A percentile compares a stretch with the other conserved stretches of the same genome.
phyloP scores from a whole-genome alignment of 169 alveolate genomes.

The Plasmodium relictum region DNA sequence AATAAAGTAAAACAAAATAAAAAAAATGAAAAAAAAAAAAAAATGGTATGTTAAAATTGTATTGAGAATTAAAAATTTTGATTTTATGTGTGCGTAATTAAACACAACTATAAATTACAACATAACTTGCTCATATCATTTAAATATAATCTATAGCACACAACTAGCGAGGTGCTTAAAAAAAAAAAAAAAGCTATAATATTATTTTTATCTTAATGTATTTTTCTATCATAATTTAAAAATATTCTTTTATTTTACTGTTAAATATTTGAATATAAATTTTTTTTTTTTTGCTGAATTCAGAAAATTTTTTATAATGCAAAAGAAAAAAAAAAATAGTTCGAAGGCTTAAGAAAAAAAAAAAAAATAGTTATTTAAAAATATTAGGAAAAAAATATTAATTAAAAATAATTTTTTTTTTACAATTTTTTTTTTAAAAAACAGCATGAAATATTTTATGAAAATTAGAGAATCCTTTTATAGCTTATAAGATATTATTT shows the following conservation, averaged over 20 bases:
- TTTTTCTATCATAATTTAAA: not conserved
- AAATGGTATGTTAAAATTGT: conserved; percentile 5
- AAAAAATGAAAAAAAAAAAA: no score
- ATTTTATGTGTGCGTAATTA: conserved; percentile 16
- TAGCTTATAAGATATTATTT: no score
- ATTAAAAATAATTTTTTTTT: no score
- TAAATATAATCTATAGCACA: conserved; percentile 29
- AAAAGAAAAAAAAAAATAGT: not conserved
- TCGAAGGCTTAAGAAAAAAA: no score
- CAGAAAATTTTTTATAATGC: not conserved
- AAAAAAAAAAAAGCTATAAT: conserved; percentile 15
- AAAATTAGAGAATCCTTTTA: no score
- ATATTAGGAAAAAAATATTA: no score
- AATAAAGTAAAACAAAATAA: no score
- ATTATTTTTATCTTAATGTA: no score
- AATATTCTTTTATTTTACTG: not conserved
- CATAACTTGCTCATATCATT: not conserved
- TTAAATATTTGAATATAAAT: not conserved
- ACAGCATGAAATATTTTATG: no score
- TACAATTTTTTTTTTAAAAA: no score
- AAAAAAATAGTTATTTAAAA: no score
- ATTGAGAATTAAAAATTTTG: not conserved
- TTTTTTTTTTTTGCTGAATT: not conserved
- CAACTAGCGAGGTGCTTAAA: conserved; percentile 36
- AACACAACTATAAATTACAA: not conserved